A percentile compares a stretch with the other conserved stretches of the same genome.
phyloP scores from a whole-genome alignment of 1,139 yeast species.

The Yamadazyma diddensiae region DNA sequence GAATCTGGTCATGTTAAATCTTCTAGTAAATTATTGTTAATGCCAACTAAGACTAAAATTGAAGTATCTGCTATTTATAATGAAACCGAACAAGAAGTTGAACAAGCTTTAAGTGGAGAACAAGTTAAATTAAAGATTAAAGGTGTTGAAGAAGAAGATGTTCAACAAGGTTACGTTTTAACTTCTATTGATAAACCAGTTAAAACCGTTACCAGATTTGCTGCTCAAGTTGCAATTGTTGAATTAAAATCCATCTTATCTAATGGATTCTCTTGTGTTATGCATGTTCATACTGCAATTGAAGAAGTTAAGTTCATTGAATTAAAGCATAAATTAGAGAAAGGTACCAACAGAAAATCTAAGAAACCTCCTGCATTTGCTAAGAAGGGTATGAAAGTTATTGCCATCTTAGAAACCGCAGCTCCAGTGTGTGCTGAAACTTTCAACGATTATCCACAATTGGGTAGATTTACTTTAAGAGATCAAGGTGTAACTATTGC shows the following conservation, averaged over 20 bases:
- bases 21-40: constrained; percentile 69
- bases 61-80: constrained; percentile 86
- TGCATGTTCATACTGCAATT: constrained; percentile 98
- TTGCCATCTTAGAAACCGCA: constrained; percentile 81
- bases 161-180: constrained; percentile 86
- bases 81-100: constrained; percentile 95
- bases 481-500: constrained; percentile 98
- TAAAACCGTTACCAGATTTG: constrained; percentile 83
- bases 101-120: constrained; percentile 90
- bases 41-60: constrained; percentile 86
- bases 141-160: constrained; percentile 97
- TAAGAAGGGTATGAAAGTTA: constrained; percentile 97
- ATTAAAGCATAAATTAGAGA: constrained; percentile 88
- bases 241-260: constrained; percentile 93
- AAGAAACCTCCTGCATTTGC: constrained; percentile 98
- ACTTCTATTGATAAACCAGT: constrained; percentile 87
- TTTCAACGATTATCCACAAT: constrained; percentile 86
- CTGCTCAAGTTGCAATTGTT: constrained; percentile 95
- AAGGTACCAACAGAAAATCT: constrained; percentile 94
- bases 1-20: constrained; percentile 92
- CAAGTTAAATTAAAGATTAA: constrained; percentile 90
- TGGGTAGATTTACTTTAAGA: constrained; percentile 96
- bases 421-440: constrained; percentile 94
- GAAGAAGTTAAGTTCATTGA: constrained; percentile 86
- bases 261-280: constrained; percentile 94